These are phyloP conservation scores for Lachnellula hyalina DNA, from an alignment of 2,329 filamentous ascomycete genomes.

Conservation along the genomic window DNA sequence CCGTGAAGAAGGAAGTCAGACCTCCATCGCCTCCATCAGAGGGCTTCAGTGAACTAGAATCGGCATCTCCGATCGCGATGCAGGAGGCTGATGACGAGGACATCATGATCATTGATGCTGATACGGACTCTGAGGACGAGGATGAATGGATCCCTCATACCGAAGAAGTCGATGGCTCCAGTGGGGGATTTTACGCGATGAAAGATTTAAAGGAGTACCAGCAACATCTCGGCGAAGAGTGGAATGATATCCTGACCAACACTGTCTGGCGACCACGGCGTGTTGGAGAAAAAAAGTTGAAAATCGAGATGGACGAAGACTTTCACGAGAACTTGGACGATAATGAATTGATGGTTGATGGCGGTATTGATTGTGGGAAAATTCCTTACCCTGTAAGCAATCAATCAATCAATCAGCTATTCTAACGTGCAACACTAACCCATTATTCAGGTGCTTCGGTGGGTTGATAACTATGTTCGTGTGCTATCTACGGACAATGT, in stretches of 20 bases:
- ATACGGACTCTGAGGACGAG: background rate
- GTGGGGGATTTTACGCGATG: constrained; percentile 21
- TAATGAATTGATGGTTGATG: constrained; percentile 18
- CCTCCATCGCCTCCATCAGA: background rate
- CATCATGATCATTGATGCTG: background rate
- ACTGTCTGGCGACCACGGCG: constrained; percentile 26
- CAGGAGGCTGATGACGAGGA: background rate
- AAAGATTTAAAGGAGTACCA: constrained; percentile 7
- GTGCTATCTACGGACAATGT: background rate
- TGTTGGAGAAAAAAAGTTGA: constrained; percentile 18
- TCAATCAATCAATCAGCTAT: background rate
- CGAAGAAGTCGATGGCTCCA: constrained; percentile 8
- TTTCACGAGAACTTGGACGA: constrained; percentile 7
- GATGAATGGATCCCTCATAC: background rate
- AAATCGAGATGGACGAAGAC: constrained; percentile 19
- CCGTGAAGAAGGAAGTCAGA: background rate
- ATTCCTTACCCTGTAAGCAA: constrained; percentile 25
- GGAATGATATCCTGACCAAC: constrained; percentile 21
- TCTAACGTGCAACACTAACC: background rate
- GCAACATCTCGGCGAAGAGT: background rate
- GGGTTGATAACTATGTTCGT: constrained; percentile 14
- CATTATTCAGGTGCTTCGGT: constrained; percentile 14
- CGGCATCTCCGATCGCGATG: background rate
- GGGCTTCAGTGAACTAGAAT: too few species aligned
- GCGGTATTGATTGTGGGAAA: constrained; percentile 27